Conservation (phyloP, 805 yeast species). For the Kuraishia piskuri region DNA sequence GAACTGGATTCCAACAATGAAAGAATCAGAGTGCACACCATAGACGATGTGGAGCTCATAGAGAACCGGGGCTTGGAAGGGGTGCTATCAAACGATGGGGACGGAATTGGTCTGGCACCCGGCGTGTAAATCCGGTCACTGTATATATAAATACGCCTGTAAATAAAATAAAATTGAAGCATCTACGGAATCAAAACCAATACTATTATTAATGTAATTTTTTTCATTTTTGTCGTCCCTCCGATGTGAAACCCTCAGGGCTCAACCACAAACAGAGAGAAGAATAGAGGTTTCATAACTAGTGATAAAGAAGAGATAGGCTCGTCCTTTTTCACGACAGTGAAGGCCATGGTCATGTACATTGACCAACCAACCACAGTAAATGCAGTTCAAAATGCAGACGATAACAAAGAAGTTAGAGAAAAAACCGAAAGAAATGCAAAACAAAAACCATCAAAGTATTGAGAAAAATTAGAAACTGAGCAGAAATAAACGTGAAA, state of each 20-base stretch:
- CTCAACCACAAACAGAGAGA: neutral
- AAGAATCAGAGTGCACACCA: conserved; percentile 49
- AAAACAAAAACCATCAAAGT: neutral
- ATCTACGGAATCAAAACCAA: neutral
- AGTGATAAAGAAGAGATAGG: neutral
- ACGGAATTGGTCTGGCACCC: neutral
- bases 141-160: neutral
- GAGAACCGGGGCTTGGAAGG: conserved; percentile 23
- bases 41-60: conserved; percentile 56
- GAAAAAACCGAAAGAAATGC: neutral
- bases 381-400: neutral
- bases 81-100: neutral
- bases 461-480: neutral
- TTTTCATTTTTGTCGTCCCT: neutral
- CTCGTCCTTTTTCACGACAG: neutral
- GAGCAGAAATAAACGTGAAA: neutral
- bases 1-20: conserved; percentile 53
- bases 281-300: neutral
- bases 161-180: neutral
- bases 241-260: neutral
- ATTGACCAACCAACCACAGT: neutral
- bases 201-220: neutral
- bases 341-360: neutral
- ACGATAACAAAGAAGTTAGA: too few relatives aligned
- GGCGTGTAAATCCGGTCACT: neutral